These are phyloP conservation scores for Colletotrichum karsti DNA, from an alignment of 2,329 filamentous ascomycete species.

Conservation along the genomic window DNA sequence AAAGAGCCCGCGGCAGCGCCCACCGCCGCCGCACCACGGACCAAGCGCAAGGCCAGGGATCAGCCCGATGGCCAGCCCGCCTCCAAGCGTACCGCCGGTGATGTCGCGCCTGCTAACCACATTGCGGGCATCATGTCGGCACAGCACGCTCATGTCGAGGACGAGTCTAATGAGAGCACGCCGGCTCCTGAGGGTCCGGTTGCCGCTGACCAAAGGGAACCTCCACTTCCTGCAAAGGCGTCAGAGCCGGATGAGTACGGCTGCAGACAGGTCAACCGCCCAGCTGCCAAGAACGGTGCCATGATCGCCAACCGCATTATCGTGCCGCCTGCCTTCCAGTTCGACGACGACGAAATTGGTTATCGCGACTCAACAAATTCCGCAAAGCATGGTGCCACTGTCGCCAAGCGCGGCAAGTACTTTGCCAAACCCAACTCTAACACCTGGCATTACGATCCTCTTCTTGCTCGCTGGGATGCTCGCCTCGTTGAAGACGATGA, in stretches of 20 bases:
- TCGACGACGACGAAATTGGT: constrained; percentile 63
- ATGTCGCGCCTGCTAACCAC: constrained; percentile 30
- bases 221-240: constrained; percentile 37
- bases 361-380: constrained; percentile 68
- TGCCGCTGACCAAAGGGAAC: constrained; percentile 37
- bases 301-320: constrained; percentile 61
- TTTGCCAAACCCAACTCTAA: constrained; percentile 62
- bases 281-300: constrained; percentile 46
- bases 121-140: constrained; percentile 42
- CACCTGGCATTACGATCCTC: constrained; percentile 63
- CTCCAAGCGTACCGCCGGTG: constrained; percentile 55
- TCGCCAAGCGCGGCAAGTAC: constrained; percentile 61
- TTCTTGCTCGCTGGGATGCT: constrained; percentile 61
- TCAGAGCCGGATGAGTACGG: constrained; percentile 61
- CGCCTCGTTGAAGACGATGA: constrained; percentile 57
- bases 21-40: constrained; percentile 16
- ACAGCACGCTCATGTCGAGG: constrained; percentile 34
- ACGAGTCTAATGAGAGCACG: constrained; percentile 38
- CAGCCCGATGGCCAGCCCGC: constrained; percentile 58
- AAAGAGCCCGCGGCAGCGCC: constrained; percentile 11
- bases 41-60: constrained; percentile 60
- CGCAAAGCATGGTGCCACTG: constrained; percentile 60
- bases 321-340: constrained; percentile 57
- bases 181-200: constrained; percentile 31
- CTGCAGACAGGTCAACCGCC: constrained; percentile 54